phyloP scores from a whole-genome alignment of 148 eudicot genomes.

The Rhododendron henanense region DNA sequence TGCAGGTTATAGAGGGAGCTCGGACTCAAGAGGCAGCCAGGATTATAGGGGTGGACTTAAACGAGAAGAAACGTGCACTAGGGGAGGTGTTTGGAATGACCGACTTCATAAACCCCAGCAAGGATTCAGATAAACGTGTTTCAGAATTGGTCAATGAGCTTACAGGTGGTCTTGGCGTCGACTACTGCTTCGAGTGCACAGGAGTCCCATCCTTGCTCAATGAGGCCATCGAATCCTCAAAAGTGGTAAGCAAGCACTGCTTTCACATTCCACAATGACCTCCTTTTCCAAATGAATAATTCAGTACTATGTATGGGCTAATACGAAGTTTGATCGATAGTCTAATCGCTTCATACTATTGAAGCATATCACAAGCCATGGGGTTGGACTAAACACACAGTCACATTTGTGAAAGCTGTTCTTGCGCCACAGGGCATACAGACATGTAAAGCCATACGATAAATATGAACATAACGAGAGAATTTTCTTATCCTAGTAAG shows the following conservation, averaged over 20 bases:
- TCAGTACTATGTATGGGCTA: background rate
- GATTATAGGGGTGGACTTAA: slow-evolving; percentile 50
- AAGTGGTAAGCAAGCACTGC: slow-evolving; percentile 29
- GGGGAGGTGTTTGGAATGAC: slow-evolving; percentile 50
- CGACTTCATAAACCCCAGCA: slow-evolving; percentile 44
- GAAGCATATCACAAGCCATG: background rate
- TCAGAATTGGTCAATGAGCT: slow-evolving; percentile 39
- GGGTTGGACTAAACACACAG: background rate
- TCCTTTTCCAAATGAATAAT: background rate
- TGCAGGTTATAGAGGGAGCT: slow-evolving; percentile 53
- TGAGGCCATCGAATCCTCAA: slow-evolving; percentile 43
- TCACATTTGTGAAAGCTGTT: background rate
- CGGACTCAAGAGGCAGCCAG: slow-evolving; percentile 34
- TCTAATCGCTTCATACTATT: background rate
- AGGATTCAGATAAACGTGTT: slow-evolving; percentile 7
- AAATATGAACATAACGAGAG: background rate
- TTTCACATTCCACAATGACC: background rate
- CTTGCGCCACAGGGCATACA: background rate
- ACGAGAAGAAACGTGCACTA: slow-evolving; percentile 21
- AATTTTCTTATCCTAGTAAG: background rate
- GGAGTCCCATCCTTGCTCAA: slow-evolving; percentile 38
- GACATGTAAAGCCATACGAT: background rate
- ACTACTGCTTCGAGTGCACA: slow-evolving; percentile 27
- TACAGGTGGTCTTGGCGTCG: slow-evolving; percentile 33
- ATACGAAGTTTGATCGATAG: background rate